Conservation (phyloP, 2,329 filamentous ascomycete genomes). For the Aspergillus tubingensis region DNA sequence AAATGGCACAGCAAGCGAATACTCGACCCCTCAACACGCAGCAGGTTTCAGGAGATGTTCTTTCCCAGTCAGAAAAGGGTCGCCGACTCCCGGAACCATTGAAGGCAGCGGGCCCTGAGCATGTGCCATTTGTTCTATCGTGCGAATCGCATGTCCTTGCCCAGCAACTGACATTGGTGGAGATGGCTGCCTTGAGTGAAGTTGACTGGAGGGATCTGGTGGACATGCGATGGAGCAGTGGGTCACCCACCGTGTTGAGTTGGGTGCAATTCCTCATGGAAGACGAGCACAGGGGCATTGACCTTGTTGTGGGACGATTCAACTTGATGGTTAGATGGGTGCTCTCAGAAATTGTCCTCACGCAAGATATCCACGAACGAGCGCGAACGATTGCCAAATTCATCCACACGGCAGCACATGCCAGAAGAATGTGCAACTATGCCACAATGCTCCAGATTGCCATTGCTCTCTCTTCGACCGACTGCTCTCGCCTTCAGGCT, state of each 20-base stretch:
- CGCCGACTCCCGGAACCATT: slow-evolving; percentile 16
- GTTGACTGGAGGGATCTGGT: slow-evolving; percentile 69
- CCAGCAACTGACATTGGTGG: slow-evolving; percentile 65
- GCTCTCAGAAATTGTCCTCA: slow-evolving; percentile 63
- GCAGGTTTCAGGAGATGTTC: slow-evolving; percentile 36
- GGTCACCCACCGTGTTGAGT: slow-evolving; percentile 53
- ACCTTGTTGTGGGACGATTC: slow-evolving; percentile 66
- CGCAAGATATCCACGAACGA: slow-evolving; percentile 58
- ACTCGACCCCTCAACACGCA: slow-evolving; percentile 27
- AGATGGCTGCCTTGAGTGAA: slow-evolving; percentile 66
- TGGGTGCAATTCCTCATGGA: slow-evolving; percentile 64
- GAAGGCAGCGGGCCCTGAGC: slow-evolving; percentile 35
- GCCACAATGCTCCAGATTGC: slow-evolving; percentile 67
- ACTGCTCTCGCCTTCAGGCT: slow-evolving; percentile 57
- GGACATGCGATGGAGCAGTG: slow-evolving; percentile 63
- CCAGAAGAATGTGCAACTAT: slow-evolving; percentile 62
- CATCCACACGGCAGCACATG: slow-evolving; percentile 63
- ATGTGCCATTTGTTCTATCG: slow-evolving; percentile 65
- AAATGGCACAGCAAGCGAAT: slow-evolving; percentile 17
- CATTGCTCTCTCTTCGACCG: slow-evolving; percentile 62
- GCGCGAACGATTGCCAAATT: slow-evolving; percentile 63
- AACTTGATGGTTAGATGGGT: slow-evolving; percentile 69
- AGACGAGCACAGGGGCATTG: slow-evolving; percentile 59
- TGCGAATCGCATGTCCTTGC: slow-evolving; percentile 63
- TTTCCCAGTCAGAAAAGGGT: slow-evolving; percentile 36